Base-by-base conservation (phyloP, 2,329 filamentous ascomycete species). In the Aspergillus udagawae region DNA sequence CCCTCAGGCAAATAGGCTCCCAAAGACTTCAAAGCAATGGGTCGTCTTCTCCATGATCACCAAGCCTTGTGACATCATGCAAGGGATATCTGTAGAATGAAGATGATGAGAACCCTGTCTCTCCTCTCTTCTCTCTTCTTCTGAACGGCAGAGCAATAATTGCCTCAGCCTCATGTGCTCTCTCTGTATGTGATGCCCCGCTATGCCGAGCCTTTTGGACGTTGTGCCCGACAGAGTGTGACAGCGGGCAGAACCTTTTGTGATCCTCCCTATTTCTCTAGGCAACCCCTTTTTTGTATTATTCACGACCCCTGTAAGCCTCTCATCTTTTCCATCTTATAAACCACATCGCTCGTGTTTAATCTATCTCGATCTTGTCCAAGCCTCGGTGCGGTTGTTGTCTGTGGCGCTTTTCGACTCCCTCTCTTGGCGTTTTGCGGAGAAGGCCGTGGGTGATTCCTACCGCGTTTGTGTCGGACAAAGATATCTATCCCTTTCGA, bases 191-290 rank as follows among this genome's bases (percentile, higher is more conserved):
- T 55, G 48, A 54, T 57, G 52, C 55, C 56, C 53, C 56, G 56
- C 56, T 49, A 55, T 58, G 56, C 56, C 56, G 56, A 58, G 56
- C 52, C 45, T 57, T 55, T 58, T 51, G 25, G 29, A n/a, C 8
- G 41, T 45, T 28, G 35, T 44, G 27, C 27, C 27, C 44, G 28
- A 51, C 29, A 41, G 17, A 23, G 38, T 14, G 49, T 27, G 49
- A 35, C 49, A 23, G 49, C 27, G 27, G 27, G 27, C n/a, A 51
- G 49, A 28, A n/a, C 29, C 27, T 20, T 41, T n/a, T 21, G n/a
- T 51, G 29, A n/a, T 51, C 32, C 49, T 51, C 28, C 32, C 49
- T 21, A 10, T 41, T 51, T 38, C 29, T 47, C 44, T 47, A 38
- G 32, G 32, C 32, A 17, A 3, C 14, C 32, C 49, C 32, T 9